phyloP scores from a whole-genome alignment of 192 early-diverging fungal genomes.

The Coemansia sp. region DNA sequence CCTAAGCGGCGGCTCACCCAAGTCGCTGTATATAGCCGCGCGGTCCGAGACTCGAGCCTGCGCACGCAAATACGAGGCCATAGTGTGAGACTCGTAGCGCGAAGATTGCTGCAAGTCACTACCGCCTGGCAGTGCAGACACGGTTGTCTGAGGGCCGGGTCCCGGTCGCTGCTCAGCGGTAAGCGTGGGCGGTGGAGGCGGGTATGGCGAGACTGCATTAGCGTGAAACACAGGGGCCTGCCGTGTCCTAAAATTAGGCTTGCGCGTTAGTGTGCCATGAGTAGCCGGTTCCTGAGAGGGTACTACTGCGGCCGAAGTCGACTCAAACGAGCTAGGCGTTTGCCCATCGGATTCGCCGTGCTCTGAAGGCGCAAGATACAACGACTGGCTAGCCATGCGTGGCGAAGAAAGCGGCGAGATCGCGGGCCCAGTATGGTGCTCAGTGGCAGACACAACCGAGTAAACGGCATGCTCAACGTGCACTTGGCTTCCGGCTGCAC shows the following conservation, averaged over 20 bases:
- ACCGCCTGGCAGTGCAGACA: neutral
- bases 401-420: conserved; percentile 7
- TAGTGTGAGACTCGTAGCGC: conserved; percentile 27
- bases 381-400: neutral
- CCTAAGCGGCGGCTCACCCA: neutral
- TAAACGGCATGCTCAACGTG: neutral
- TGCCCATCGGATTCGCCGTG: neutral
- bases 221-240: conserved; percentile 17
- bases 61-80: conserved; percentile 17
- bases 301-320: neutral
- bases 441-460: neutral
- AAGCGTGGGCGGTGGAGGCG: conserved; percentile 21
- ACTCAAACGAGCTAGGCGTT: neutral
- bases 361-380: neutral
- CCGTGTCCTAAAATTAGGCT: neutral
- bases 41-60: conserved; percentile 24
- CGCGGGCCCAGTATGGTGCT: neutral
- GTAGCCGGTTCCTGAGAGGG: neutral
- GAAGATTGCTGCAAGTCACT: neutral
- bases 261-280: neutral
- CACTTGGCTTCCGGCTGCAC: neutral
- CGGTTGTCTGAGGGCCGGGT: neutral
- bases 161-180: conserved; percentile 8
- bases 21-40: conserved; percentile 17
- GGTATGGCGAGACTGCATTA: conserved; percentile 22